phyloP scores from a whole-genome alignment of 495 filamentous ascomycete genomes.

The Hyaloscypha hepaticicola region DNA sequence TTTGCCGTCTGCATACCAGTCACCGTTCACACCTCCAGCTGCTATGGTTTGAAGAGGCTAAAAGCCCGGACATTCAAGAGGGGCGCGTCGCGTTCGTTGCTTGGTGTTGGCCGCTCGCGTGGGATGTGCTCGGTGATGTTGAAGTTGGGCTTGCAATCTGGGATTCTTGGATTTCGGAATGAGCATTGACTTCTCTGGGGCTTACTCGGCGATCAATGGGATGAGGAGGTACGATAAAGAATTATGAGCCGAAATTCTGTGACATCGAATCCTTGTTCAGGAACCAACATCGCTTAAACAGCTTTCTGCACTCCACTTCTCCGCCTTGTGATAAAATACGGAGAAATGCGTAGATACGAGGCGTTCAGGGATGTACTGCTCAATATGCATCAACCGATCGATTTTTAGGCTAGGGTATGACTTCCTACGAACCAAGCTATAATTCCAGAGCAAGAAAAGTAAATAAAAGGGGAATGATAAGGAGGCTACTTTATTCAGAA shows the following conservation, averaged over 20 bases:
- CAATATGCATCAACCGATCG: too few relatives aligned
- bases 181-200: conserved; percentile 14
- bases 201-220: conserved; percentile 7
- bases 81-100: conserved; percentile 18
- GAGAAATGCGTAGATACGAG: neutral
- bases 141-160: conserved; percentile 5
- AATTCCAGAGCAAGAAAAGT: too few relatives aligned
- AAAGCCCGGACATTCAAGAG: conserved; percentile 31
- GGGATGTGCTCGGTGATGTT: neutral
- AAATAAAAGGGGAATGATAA: too few relatives aligned
- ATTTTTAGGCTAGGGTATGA: too few relatives aligned
- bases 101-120: neutral
- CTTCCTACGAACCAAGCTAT: too few relatives aligned
- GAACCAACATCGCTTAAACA: conserved; percentile 10
- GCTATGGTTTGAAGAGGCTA: conserved; percentile 22
- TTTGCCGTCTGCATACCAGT: conserved; percentile 59
- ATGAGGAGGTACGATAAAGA: conserved; percentile 14
- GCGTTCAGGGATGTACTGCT: neutral
- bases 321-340: neutral
- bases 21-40: conserved; percentile 30
- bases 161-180: neutral
- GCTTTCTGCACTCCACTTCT: neutral
- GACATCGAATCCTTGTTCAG: conserved; percentile 14
- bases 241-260: conserved; percentile 16
- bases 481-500: too few relatives aligned